These are phyloP conservation scores for Triticum dicoccoides DNA, from an alignment of 176 grass and related monocot species.

Conservation along the genomic window DNA sequence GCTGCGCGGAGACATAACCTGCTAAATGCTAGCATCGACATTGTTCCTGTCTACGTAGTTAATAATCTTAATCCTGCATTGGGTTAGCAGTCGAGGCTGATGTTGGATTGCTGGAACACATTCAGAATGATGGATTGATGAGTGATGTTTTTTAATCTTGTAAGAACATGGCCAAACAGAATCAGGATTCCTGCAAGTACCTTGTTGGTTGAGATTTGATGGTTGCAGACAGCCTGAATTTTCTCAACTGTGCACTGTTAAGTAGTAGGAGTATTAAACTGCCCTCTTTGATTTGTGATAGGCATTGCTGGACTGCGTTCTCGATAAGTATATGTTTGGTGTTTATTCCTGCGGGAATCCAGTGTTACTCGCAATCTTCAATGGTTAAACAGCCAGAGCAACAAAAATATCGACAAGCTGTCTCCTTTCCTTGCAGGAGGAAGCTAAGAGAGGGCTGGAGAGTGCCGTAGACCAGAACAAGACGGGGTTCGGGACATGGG, in stretches of 20 bases:
- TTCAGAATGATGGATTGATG: not conserved
- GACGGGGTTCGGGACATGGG: slow-evolving; percentile 42
- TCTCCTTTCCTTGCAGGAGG: slow-evolving; percentile 26
- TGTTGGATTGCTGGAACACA: not conserved
- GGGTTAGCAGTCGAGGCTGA: not conserved
- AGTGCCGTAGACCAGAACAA: slow-evolving; percentile 43
- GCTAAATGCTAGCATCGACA: no score
- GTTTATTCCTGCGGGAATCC: not conserved
- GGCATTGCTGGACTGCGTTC: not conserved
- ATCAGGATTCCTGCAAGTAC: not conserved
- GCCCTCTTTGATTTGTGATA: not conserved
- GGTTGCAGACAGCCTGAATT: not conserved
- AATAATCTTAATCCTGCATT: not conserved
- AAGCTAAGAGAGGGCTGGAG: slow-evolving; percentile 54
- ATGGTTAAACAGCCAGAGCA: not conserved
- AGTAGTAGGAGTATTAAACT: not conserved
- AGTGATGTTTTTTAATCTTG: not conserved
- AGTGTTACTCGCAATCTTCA: not conserved
- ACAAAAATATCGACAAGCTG: not conserved
- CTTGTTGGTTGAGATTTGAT: not conserved
- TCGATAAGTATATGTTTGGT: not conserved
- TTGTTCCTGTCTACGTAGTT: no score
- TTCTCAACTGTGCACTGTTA: not conserved
- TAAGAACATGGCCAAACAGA: not conserved
- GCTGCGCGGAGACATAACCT: not conserved